A percentile compares a stretch with the other conserved stretches of the same genome.
Conservation (phyloP, 768 basidiomycete genomes). For the Gloeostereum incarnatum region DNA sequence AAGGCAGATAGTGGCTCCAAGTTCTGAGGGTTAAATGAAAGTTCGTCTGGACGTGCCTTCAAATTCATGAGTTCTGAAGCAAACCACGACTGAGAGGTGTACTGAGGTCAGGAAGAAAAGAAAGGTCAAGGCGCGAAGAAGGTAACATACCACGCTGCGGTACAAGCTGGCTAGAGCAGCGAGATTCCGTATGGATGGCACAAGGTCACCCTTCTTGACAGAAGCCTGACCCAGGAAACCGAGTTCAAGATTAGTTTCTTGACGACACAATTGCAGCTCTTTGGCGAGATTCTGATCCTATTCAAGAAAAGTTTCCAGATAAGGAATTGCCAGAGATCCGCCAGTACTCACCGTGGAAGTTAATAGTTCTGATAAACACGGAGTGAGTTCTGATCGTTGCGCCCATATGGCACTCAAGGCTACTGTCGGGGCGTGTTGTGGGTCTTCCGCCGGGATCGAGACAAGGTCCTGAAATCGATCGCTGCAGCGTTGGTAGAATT, state of each 20-base stretch:
- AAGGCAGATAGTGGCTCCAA: constrained; percentile 42
- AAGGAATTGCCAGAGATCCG: constrained; percentile 1
- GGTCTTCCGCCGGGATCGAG: constrained; percentile 22
- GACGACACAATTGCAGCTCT: constrained; percentile 50
- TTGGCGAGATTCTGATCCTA: constrained; percentile 32
- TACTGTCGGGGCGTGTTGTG: constrained; percentile 33
- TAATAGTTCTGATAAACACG: constrained; percentile 62
- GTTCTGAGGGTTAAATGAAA: constrained; percentile 33
- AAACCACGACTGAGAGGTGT: constrained; percentile 68
- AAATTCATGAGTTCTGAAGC: constrained; percentile 59
- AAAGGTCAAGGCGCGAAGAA: constrained; percentile 1
- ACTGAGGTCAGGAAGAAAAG: constrained; percentile 3
- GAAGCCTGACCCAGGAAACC: constrained; percentile 46
- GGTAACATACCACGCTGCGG: constrained; percentile 67
- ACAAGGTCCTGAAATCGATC: constrained; percentile 77
- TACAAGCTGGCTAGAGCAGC: constrained; percentile 71
- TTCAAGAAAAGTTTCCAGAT: neutral
- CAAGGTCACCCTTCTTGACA: constrained; percentile 55
- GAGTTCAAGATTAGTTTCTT: constrained; percentile 76
- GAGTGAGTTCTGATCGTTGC: constrained; percentile 70
- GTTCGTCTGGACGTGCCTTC: constrained; percentile 52
- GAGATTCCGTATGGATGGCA: constrained; percentile 64
- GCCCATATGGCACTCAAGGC: constrained; percentile 76
- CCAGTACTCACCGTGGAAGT: constrained; percentile 33
- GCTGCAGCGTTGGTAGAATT: constrained; percentile 92